These are phyloP conservation scores for Stipa capillata DNA, from an alignment of 176 grass and related monocot species.

Conservation along the genomic window DNA sequence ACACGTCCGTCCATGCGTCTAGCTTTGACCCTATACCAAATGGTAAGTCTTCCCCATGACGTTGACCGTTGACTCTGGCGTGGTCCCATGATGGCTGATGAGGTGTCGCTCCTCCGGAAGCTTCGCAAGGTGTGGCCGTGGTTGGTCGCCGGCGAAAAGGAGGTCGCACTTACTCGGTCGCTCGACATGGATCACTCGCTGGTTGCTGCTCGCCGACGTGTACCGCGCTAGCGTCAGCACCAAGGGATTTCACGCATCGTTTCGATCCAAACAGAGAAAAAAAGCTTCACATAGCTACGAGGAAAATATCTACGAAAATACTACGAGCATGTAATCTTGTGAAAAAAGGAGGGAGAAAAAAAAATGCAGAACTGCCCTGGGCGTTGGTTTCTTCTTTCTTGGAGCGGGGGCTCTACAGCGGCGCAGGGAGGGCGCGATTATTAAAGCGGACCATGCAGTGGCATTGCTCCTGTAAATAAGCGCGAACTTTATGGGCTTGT, in stretches of 20 bases:
- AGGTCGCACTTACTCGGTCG: background rate
- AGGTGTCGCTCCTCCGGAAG: constrained; percentile 22
- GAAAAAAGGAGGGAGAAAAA: background rate
- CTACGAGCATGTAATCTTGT: background rate
- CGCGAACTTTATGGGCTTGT: background rate
- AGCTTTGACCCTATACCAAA: no score
- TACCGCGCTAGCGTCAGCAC: background rate
- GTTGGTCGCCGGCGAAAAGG: background rate
- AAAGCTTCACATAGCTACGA: no score
- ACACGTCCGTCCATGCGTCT: no score
- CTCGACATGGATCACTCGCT: background rate
- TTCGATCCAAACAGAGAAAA: no score
- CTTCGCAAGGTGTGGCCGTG: background rate
- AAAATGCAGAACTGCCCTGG: background rate
- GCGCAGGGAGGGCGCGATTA: background rate
- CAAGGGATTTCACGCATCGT: background rate
- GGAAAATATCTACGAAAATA: no score
- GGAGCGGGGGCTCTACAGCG: no score
- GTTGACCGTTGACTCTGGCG: background rate
- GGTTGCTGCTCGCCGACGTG: background rate
- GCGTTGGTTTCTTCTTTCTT: no score
- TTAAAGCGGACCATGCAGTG: constrained; percentile 25
- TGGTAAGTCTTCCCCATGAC: background rate
- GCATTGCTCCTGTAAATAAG: background rate
- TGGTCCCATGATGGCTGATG: background rate